Base-by-base conservation (phyloP, 164 flowering plant species). In the Aristolochia californica region DNA sequence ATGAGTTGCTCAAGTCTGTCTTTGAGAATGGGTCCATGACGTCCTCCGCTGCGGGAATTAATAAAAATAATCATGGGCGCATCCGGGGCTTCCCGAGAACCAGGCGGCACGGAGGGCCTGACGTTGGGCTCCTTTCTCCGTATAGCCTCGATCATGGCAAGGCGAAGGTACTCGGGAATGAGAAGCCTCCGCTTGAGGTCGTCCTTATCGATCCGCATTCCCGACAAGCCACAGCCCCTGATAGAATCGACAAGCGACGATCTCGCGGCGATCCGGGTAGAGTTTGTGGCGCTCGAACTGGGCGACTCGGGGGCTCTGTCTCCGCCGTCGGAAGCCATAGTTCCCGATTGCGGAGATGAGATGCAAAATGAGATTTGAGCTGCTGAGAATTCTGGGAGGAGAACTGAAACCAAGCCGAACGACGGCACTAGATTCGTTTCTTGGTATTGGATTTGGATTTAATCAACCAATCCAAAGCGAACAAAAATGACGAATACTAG, bases 41-140 rank as follows among this genome's bases (percentile, higher is more conserved):
- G 71, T 0, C 99, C 99, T 5, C 99, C 99, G 58, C 99, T 90
- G 17, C 67, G 72, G 4, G 96, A 74, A 66, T 94, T 94, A 23
- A 94, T 74, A 61, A 94, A 94, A 2, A 88, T 85, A 9, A 94
- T 83, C 71, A 89, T 59, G 2, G 97, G 97, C 2, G 70, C 45
- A 54, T 75, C 82, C 1, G 85, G 81, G 0, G 73, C 61, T 18
- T 45, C 69, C 25, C 4, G 58, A 4, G 5, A 50, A 17, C 16
- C 25, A 50, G 57, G 59, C 30, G 23, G 16, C 20, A 58, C 20
- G 18, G 72, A 25, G 38, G 67, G 22, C n/a, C 62, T 63, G 51
- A 24, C 27, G 26, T 51, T 28, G 48, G 67, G 28, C 27, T 75
- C 71, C 68, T 77, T 77, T 2, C 57, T 25, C 50, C 58, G 61